Percentiles rank a stretch among this genome's conserved stretches.
Evolutionary conservation across 208 protist species (phyloP).

Genomic region (Leishmania aethiopica): DNA sequence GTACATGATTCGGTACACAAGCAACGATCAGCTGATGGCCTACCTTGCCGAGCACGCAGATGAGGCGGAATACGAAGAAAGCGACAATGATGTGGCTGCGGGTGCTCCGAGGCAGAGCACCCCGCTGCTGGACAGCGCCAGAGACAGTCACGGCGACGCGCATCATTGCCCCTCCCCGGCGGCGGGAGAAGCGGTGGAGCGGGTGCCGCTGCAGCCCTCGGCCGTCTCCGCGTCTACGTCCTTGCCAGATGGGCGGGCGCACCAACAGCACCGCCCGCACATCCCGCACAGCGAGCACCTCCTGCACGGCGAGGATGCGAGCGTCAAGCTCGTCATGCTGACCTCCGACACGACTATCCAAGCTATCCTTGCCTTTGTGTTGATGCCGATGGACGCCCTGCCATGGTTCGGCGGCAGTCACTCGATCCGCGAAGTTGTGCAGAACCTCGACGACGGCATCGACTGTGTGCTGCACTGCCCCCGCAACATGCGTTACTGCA

Average conservation of each 20-base stretch:
- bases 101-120: neutral
- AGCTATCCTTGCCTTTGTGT: conserved; percentile 29
- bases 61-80: neutral
- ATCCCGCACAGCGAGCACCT: neutral
- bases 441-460: conserved; percentile 40
- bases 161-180: neutral
- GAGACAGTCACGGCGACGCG: neutral
- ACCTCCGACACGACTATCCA: conserved; percentile 47
- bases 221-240: neutral
- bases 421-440: conserved; percentile 34
- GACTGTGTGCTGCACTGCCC: conserved; percentile 51
- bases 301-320: conserved; percentile 45
- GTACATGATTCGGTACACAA: conserved; percentile 77
- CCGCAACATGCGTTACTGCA: conserved; percentile 56
- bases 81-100: neutral
- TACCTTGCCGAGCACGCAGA: conserved; percentile 15
- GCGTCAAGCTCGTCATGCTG: conserved; percentile 69
- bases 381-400: conserved; percentile 58
- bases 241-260: neutral
- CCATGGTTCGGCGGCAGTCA: conserved; percentile 58
- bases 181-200: neutral
- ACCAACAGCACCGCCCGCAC: conserved; percentile 1
- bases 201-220: neutral
- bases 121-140: neutral
- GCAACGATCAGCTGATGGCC: conserved; percentile 22